A percentile compares a stretch with the other conserved stretches of the same genome.
Conservation (phyloP, 179 eudicot species). For the Actinidia chinensis region DNA sequence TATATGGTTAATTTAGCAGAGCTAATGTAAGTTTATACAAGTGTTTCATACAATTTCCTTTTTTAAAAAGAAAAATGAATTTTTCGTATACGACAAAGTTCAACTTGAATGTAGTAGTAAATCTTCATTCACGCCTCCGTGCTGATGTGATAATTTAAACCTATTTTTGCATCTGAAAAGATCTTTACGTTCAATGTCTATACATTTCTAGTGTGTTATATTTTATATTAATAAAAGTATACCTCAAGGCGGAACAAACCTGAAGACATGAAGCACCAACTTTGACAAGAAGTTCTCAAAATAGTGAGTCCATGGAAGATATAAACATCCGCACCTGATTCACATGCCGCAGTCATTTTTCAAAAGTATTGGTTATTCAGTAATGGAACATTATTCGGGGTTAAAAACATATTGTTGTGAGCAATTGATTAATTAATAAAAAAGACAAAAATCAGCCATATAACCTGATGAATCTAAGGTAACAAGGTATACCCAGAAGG, state of each 20-base stretch:
- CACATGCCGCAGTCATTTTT: background rate
- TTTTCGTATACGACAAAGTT: background rate
- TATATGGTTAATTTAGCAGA: background rate
- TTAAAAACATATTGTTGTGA: background rate
- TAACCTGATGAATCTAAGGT: constrained; percentile 6
- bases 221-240: no score
- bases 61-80: background rate
- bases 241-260: no score
- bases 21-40: no score
- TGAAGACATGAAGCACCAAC: no score
- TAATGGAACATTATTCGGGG: background rate
- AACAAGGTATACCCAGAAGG: background rate
- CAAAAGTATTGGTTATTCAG: background rate
- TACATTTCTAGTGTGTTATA: no score
- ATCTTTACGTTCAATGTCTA: no score
- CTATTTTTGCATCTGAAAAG: no score
- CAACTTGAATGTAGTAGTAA: background rate
- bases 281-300: background rate
- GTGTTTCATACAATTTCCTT: background rate
- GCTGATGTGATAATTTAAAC: no score
- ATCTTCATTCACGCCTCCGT: background rate
- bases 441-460: background rate
- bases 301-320: background rate
- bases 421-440: background rate
- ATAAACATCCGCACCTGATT: background rate